Percentiles rank a stretch among this genome's conserved stretches.
phyloP scores from a whole-genome alignment of 1,139 yeast genomes.

The Hansenula lynferdii region DNA sequence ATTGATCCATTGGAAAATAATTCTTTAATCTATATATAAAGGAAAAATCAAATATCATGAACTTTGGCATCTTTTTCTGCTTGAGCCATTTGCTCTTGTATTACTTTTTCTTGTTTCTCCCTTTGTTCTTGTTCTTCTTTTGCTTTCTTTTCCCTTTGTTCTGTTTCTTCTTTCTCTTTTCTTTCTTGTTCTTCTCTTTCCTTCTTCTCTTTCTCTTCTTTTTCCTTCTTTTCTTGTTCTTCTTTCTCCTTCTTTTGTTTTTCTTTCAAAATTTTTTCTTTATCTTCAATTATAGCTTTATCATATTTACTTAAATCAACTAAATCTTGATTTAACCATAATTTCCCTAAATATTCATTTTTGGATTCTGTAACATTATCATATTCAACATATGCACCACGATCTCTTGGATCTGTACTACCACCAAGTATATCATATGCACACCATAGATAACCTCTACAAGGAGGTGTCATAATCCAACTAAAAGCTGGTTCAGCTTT shows the following conservation, averaged over 20 bases:
- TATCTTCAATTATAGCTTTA: conserved; percentile 1
- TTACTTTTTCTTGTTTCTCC: too few relatives aligned
- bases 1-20: too few relatives aligned
- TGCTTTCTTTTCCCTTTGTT: too few relatives aligned
- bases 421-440: conserved; percentile 49
- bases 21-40: too few relatives aligned
- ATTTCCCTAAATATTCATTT: conserved; percentile 20
- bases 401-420: conserved; percentile 23
- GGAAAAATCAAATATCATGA: too few relatives aligned
- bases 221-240: conserved; percentile 1
- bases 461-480: conserved; percentile 50
- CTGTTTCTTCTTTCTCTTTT: conserved; percentile 2
- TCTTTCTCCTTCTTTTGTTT: conserved; percentile 1
- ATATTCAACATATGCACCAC: conserved; percentile 21
- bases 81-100: too few relatives aligned
- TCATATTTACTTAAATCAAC: conserved; percentile 14
- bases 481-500: conserved; percentile 47
- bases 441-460: conserved; percentile 55
- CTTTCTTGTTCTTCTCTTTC: background rate
- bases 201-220: too few relatives aligned
- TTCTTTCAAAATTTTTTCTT: conserved; percentile 1
- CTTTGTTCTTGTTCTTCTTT: too few relatives aligned
- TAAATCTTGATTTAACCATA: conserved; percentile 21
- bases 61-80: too few relatives aligned
- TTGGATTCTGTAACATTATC: conserved; percentile 16